phyloP scores from a whole-genome alignment of 495 filamentous ascomycete genomes.

The Neurospora discreta region DNA sequence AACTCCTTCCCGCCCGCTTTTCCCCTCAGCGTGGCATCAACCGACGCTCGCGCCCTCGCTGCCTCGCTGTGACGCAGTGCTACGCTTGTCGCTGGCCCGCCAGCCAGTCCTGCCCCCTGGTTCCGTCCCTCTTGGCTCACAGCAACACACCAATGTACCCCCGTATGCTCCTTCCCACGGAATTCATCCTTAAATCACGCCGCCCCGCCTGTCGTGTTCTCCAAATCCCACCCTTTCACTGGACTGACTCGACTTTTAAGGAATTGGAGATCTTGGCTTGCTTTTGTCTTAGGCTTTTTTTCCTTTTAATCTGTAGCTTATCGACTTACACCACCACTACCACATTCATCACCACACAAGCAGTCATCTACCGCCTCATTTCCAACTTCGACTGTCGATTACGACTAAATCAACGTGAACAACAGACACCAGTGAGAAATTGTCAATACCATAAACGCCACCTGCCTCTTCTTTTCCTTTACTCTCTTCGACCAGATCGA shows the following conservation, averaged over 20 bases:
- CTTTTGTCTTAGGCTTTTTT: neutral
- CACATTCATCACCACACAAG: neutral
- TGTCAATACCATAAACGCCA: neutral
- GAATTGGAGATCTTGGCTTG: neutral
- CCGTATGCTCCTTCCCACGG: neutral
- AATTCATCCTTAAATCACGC: conserved; percentile 5
- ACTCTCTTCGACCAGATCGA: neutral
- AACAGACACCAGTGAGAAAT: neutral
- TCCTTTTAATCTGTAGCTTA: neutral
- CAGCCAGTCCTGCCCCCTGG: neutral
- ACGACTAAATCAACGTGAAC: neutral
- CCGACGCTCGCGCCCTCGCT: neutral
- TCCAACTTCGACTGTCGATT: neutral
- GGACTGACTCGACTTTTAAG: neutral
- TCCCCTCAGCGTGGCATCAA: neutral
- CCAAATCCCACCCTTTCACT: conserved; percentile 7
- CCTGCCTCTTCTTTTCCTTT: neutral
- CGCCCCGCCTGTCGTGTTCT: conserved; percentile 13
- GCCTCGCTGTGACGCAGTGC: neutral
- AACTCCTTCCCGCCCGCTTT: neutral
- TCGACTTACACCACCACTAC: neutral
- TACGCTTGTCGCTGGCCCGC: neutral
- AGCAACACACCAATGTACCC: neutral
- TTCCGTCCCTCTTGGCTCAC: neutral
- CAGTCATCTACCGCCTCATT: neutral